Base-by-base conservation (phyloP, 139 green algal species). In the Chlamydomonas sphaeroides region DNA sequence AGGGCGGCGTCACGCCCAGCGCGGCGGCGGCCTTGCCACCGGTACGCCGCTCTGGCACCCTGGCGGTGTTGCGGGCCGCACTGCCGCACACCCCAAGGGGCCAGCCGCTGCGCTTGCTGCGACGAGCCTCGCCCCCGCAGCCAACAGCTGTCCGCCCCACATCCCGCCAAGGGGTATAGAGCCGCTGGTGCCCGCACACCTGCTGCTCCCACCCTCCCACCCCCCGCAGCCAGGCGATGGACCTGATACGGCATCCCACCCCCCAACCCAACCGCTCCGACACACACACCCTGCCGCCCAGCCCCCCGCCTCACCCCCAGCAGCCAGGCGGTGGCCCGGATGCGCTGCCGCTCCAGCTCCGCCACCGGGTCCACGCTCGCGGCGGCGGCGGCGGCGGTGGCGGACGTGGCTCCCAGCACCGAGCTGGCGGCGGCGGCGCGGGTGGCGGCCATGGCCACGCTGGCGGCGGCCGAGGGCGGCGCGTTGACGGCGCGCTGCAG, bases 241-340 rank as follows among this genome's bases (percentile, higher is more conserved):
- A n/a, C n/a, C n/a, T n/a, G n/a, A n/a, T n/a, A n/a, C n/a, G n/a
- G n/a, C n/a, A n/a, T n/a, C n/a, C n/a, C n/a, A n/a, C 23, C 36
- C 38, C 8, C 8, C 2, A 53, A 18, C 8, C 65, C 3, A 3
- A 20, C 65, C 10, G 2, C 18, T 1, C 32, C 8, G 14, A 30
- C 25, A n/a, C 45, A 63, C 6, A 26, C 57, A 8, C 57, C 20
- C n/a, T n/a, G n/a, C n/a, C n/a, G n/a, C n/a, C 20, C 25, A 23
- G 3, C 25, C 3, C 18, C 11, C 30, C 45, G 6, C 5, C 74
- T 80, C 57, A 80, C 74, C 74, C 74, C 74, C 30, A 80, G 74
- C n/a, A 71, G 30, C 74, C 74, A 80, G 0, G 59, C 59, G 5
- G 59, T 71, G n/a, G 39, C 59, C 6, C 59, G 59, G 14, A 71